Evolutionary conservation across 805 yeast species (phyloP), one percentile per base, ranked within the genome.

Genomic region (Cyberlindnera mrakii): DNA sequence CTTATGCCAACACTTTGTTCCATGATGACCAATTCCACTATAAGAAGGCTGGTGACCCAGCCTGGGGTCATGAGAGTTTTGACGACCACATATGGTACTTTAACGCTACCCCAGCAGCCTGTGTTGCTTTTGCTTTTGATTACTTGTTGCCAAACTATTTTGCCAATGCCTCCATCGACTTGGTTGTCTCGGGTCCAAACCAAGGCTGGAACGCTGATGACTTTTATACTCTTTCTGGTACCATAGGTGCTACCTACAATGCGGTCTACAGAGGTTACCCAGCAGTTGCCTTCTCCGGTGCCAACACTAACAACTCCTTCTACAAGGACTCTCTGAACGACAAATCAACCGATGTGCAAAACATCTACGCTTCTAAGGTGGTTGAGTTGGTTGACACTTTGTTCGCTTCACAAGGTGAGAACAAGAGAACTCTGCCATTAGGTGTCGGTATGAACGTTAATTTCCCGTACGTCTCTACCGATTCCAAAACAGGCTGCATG

Each of bases 31-130:
- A 70, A 45, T 77, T 75, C 50, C 57, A 55, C 31, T 74, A 73
- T 57, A 71, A 68, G 46, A 65, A 66, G 46, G 60, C 56, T 1
- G 82, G 80, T 32, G 65, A 67, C 20, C 77, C 78, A 47, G 67
- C 78, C 20, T 77, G 80, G 80, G 80, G 78, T 38, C 72, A 71
- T 46, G 80, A 75, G 48, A 59, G 36, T 11, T 39, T 40, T 37
- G 74, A 72, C 53, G 45, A 52, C 41, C 65, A 71, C 46, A 59
- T 70, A 48, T 75, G 80, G 79, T 75, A 75, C 58, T 72, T 75
- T 64, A 72, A 74, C 50, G 79, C 77, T 47, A 71, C 79, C 15
- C 80, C 80, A 45, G 75, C 78, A 36, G 66, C 76, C 13, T 71
- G 71, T 55, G 75, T 74, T 35, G 67, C 74, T 5, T 68, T 72